phyloP scores from a whole-genome alignment of 2,329 filamentous ascomycete species.

The Phaeophleospora eucalypticola region DNA sequence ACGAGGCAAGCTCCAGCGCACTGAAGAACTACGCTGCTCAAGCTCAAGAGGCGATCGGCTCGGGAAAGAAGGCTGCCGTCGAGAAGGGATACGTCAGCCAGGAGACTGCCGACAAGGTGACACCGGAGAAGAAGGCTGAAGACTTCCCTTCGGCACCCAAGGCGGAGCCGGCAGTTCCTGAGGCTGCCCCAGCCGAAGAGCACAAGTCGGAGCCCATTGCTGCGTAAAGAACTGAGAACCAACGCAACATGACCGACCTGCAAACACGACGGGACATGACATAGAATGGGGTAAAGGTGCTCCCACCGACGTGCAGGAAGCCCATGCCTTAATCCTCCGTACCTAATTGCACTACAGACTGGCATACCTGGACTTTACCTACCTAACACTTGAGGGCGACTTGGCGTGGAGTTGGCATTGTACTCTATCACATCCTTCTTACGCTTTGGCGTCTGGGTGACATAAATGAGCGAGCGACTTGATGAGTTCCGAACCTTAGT shows the following conservation, averaged over 20 bases:
- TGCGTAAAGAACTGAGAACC: constrained; percentile 2
- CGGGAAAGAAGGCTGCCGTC: constrained; percentile 34
- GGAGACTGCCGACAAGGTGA: constrained; percentile 30
- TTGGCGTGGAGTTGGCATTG: constrained; percentile 7
- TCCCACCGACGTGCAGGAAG: not conserved
- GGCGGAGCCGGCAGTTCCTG: constrained; percentile 18
- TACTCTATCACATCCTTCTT: not conserved
- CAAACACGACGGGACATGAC: not conserved
- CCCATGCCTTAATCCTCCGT: not conserved
- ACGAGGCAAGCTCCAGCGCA: constrained; percentile 55
- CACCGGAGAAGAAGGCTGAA: constrained; percentile 13
- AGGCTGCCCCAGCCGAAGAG: constrained; percentile 11
- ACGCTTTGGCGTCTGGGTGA: not conserved
- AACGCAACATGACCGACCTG: not conserved
- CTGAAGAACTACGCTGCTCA: constrained; percentile 58
- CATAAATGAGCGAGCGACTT: constrained; percentile 8
- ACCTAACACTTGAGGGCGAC: constrained; percentile 1
- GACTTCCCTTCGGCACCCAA: constrained; percentile 24
- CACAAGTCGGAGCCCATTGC: constrained; percentile 14
- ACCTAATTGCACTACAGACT: constrained; percentile 1
- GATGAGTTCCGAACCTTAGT: constrained; percentile 3
- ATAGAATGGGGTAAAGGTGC: not conserved
- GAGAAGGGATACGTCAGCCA: constrained; percentile 34
- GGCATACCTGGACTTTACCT: constrained; percentile 7
- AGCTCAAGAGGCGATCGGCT: constrained; percentile 54